Evolutionary conservation across 768 basidiomycete species (phyloP).

Genomic region (Mrakia frigida): DNA sequence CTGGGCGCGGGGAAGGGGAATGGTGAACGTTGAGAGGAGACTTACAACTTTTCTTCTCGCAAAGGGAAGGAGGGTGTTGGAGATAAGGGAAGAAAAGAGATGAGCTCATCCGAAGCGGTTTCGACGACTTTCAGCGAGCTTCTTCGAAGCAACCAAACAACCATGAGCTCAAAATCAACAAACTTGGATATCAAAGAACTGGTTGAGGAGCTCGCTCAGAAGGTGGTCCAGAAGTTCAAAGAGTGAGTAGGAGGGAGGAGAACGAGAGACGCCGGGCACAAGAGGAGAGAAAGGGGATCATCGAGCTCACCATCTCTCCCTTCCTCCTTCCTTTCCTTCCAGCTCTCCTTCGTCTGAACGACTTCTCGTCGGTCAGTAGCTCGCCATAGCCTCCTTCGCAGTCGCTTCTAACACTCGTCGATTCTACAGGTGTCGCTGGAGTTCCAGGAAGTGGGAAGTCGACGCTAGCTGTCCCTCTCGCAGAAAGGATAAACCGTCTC

Average conservation of each 20-base stretch:
- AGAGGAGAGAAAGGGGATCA: background rate
- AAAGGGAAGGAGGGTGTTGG: background rate
- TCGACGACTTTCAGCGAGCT: background rate
- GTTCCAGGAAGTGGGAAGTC: conserved; percentile 82
- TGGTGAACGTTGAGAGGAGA: background rate
- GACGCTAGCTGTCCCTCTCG: conserved; percentile 60
- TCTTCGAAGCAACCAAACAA: background rate
- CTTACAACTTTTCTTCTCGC: background rate
- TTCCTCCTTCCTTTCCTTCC: background rate
- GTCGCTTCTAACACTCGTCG: no score
- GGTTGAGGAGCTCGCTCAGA: background rate
- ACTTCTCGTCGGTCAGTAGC: background rate
- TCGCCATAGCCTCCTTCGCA: no score
- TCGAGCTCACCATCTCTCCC: background rate
- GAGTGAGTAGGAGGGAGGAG: background rate
- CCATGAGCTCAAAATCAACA: background rate
- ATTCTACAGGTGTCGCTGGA: background rate
- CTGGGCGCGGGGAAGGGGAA: no score
- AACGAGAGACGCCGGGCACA: background rate
- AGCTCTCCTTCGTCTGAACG: background rate
- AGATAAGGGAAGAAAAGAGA: background rate
- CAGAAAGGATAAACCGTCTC: conserved; percentile 53
- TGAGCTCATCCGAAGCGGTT: background rate
- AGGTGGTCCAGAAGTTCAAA: background rate
- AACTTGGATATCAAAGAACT: background rate